Evolutionary conservation across 148 eudicot genomes (phyloP).

Genomic region (Pharnaceum exiguum): DNA sequence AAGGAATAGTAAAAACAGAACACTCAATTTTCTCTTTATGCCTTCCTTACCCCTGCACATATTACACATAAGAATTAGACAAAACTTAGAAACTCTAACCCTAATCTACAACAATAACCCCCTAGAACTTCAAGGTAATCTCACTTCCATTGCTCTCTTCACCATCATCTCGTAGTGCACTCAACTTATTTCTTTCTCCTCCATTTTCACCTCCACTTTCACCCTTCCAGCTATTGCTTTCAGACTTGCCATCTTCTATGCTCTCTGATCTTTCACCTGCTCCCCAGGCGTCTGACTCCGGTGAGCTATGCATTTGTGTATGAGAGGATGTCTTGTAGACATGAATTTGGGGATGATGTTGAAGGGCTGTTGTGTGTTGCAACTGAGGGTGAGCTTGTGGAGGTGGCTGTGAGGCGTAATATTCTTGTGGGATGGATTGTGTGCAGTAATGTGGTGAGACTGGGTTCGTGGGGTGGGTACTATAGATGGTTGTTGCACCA

Average conservation of each 20-base stretch:
- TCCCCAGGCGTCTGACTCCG: constrained; percentile 52
- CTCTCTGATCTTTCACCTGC: constrained; percentile 70
- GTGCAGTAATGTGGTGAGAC: constrained; percentile 50
- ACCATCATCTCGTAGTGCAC: constrained; percentile 30
- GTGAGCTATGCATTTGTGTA: constrained; percentile 46
- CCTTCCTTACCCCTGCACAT: constrained; percentile 38
- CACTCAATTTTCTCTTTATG: constrained; percentile 38
- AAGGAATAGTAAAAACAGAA: constrained; percentile 34
- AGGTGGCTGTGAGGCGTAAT: constrained; percentile 28
- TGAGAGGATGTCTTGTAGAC: constrained; percentile 52
- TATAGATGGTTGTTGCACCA: constrained; percentile 58
- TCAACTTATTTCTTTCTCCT: constrained; percentile 37
- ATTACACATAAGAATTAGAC: constrained; percentile 20
- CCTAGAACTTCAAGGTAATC: constrained; percentile 62
- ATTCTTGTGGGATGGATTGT: constrained; percentile 50
- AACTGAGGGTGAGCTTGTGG: constrained; percentile 17
- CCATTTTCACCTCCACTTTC: constrained; percentile 47
- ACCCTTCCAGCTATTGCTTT: constrained; percentile 71
- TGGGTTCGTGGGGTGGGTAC: constrained; percentile 54
- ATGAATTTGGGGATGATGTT: constrained; percentile 42
- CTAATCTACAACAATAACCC: constrained; percentile 12
- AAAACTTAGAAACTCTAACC: constrained; percentile 20
- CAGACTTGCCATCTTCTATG: constrained; percentile 81
- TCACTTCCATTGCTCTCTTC: constrained; percentile 65
- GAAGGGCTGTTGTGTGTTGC: constrained; percentile 31